These are phyloP conservation scores for Leucocoprinus sp. DNA, from an alignment of 768 basidiomycete species.

Conservation along the genomic window DNA sequence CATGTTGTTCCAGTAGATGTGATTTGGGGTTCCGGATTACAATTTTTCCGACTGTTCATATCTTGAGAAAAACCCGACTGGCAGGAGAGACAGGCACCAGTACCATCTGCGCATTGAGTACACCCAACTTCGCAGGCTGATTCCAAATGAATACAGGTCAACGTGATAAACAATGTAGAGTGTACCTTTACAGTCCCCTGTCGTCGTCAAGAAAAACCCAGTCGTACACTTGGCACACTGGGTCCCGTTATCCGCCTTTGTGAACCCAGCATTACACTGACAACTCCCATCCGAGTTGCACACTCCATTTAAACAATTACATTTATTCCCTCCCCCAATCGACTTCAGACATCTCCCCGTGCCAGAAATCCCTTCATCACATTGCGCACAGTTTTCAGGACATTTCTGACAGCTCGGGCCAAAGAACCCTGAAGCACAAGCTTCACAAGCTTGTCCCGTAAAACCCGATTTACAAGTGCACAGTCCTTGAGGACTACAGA, in stretches of 20 bases:
- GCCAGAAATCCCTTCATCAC: slow-evolving; percentile 73
- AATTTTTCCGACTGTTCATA: slow-evolving; percentile 55
- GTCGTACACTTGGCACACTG: slow-evolving; percentile 64
- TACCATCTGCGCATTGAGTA: slow-evolving; percentile 52
- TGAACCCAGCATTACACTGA: slow-evolving; percentile 71
- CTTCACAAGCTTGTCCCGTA: slow-evolving; percentile 67
- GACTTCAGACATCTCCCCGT: slow-evolving; percentile 62
- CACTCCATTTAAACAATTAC: slow-evolving; percentile 74
- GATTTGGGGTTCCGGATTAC: slow-evolving; percentile 42
- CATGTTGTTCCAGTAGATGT: slow-evolving; percentile 51
- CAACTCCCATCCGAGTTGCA: slow-evolving; percentile 65
- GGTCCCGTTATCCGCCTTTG: slow-evolving; percentile 58
- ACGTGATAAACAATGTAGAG: slow-evolving; percentile 22
- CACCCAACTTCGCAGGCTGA: slow-evolving; percentile 72
- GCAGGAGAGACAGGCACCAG: slow-evolving; percentile 67
- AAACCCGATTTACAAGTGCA: slow-evolving; percentile 69
- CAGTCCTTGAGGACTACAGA: slow-evolving; percentile 57
- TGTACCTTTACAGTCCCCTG: slow-evolving; percentile 70
- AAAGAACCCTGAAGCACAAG: slow-evolving; percentile 61
- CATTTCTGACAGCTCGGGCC: slow-evolving; percentile 63
- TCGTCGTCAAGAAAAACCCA: slow-evolving; percentile 66
- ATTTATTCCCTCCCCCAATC: slow-evolving; percentile 20
- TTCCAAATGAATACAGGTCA: slow-evolving; percentile 26
- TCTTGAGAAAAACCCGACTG: slow-evolving; percentile 58
- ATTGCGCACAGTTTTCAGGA: slow-evolving; percentile 53